Base-by-base conservation (phyloP, 2,329 filamentous ascomycete species). In the Coniochaeta prunicola region DNA sequence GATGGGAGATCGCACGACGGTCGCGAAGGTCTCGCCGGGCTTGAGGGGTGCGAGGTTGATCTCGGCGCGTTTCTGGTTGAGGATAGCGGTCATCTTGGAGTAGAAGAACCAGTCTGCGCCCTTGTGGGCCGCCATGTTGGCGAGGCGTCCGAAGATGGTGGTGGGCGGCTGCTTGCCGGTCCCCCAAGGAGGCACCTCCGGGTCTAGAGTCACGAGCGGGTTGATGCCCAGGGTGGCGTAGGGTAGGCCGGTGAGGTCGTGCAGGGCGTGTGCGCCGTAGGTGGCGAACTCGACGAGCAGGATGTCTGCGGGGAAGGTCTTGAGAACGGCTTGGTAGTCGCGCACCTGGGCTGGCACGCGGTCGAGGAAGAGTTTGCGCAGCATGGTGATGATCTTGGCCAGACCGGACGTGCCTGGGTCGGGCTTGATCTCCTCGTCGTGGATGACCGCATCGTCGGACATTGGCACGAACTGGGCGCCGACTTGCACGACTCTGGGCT, bases 161-260 rank as follows among this genome's bases (percentile, higher is more conserved):
- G 62, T 62, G 5, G 72, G 66, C 12, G 71, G 73, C 31, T 63
- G 62, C 48, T 36, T 21, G 12, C 61, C 61, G 2, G 64, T 59
- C 1, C 73, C 73, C 3, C 71, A 73, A 7, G 67, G 68, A 2
- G 69, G 66, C 5, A 70, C 63, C 54, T 75, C 74, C 33, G 61
- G 61, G 45, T 61, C 59, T 3, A 59, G 50, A 7, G 61, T 63
- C 3, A 63, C 62, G n/a, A 75, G 67, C 1, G 73, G 73, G 34
- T 74, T 73, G 2, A 76, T 72, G 3, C 73, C 73, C 10, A 76
- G 62, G 0, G 73, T 76, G 3, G 72, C 73, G 58, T 73, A 76
- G 0, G 60, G 62, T 8, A 74, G 61, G 26, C 62, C 62, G 1
- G 62, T 59, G 50, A 61, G 60, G 58, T 63, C 60, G 56, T 56